Evolutionary conservation across 2,329 filamentous ascomycete species (phyloP).

Genomic region (Pseudogymnoascus sp.): DNA sequence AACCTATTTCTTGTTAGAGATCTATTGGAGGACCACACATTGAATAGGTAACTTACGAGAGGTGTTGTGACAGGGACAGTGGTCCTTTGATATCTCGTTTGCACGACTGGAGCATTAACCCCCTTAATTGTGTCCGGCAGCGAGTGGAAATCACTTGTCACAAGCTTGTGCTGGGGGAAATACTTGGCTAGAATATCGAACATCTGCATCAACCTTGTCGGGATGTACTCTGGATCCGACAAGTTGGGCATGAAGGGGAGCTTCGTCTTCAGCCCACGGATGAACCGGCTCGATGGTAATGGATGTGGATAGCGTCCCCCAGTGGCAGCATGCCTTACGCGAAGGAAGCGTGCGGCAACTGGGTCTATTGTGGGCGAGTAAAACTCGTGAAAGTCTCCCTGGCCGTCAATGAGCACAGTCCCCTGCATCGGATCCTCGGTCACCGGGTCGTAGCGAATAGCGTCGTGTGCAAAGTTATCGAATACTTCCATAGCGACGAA

Average conservation of each 20-base stretch:
- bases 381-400: slow-evolving; percentile 92
- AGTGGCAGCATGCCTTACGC: slow-evolving; percentile 72
- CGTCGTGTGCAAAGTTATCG: slow-evolving; percentile 96
- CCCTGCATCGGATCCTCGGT: slow-evolving; percentile 82
- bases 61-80: slow-evolving; percentile 88
- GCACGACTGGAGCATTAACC: slow-evolving; percentile 88
- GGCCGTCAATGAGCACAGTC: slow-evolving; percentile 72
- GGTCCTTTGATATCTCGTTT: slow-evolving; percentile 79
- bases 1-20: slow-evolving; percentile 45
- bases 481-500: slow-evolving; percentile 98
- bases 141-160: slow-evolving; percentile 84
- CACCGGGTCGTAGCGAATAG: slow-evolving; percentile 76
- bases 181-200: slow-evolving; percentile 82
- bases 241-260: slow-evolving; percentile 69
- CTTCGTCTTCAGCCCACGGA: slow-evolving; percentile 52
- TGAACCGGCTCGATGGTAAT: slow-evolving; percentile 45
- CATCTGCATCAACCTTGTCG: slow-evolving; percentile 91
- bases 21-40: background rate
- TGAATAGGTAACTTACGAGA: slow-evolving; percentile 52
- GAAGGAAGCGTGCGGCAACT: slow-evolving; percentile 70
- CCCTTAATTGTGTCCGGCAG: slow-evolving; percentile 77
- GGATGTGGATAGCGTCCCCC: slow-evolving; percentile 50
- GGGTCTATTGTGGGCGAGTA: slow-evolving; percentile 77
- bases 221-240: slow-evolving; percentile 82
- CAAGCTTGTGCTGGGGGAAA: slow-evolving; percentile 81